Evolutionary conservation across 2,329 filamentous ascomycete species (phyloP), one percentile per base, ranked within the genome.

Genomic region (Scytalidium lignicola): DNA sequence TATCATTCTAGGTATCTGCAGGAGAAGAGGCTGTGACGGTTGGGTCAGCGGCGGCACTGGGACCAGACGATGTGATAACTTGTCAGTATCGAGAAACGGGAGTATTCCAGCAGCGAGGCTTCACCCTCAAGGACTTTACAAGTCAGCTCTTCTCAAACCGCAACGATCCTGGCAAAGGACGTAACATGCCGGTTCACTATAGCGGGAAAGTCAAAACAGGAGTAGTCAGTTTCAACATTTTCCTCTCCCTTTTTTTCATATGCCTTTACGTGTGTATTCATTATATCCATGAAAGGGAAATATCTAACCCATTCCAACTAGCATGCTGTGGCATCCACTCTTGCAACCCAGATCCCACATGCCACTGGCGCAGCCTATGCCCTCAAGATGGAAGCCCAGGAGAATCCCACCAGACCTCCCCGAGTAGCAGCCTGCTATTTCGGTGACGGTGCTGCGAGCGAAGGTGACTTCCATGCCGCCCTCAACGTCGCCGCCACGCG

Each of bases 101-200:
- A 1, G 86, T 95, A 5, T 92, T 95, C 64, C 80, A 86, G 55
- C 86, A 96, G 67, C 82, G 91, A 29, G 92, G 91, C 3, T 95
- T 92, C 64, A 86, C 82, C 0, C 74, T 93, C 32, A 82, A 83
- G 44, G 83, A 96, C 50, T 96, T 96, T 62, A 96, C 96, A 91
- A 86, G 82, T 58, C 92, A 96, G 67, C 71, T 96, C 12, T 95
- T 96, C 68, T 82, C 90, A 21, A 96, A 95, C 62, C 78, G 74
- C 46, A 78, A 88, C 54, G 91, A 96, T 56, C 69, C 76, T 1
- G 90, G 90, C 2, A 78, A 78, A 52, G 91, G 90, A 1, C 80
- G 90, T 52, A 96, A 95, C 59, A 96, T 96, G 91, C 91, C 92
- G 1, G 87, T 96, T 15, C 91, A 96, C 67, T 96, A 96, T 60